Percentiles rank a stretch among this genome's conserved stretches.
These are phyloP conservation scores for Ogataea hybrid DNA, from an alignment of 1,139 yeast species.

Conservation along the genomic window DNA sequence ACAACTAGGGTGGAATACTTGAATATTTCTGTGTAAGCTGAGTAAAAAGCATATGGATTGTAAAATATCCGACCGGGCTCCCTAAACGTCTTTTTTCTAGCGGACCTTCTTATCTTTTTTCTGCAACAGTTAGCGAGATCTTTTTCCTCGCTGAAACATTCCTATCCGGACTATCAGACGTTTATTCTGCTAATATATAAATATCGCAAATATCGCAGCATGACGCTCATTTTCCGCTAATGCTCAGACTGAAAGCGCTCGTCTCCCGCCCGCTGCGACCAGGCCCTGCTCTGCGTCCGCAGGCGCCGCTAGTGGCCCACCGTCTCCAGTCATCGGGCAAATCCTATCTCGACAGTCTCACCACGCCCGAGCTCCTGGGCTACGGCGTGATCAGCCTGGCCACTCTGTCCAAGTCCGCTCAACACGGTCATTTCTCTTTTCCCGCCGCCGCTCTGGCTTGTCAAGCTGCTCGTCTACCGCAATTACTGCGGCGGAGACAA, in stretches of 20 bases:
- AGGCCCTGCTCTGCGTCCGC: neutral
- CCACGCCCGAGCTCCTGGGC: slow-evolving; percentile 48
- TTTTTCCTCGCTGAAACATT: slow-evolving; percentile 6
- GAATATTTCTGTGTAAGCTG: neutral
- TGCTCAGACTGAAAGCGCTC: neutral
- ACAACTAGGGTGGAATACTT: neutral
- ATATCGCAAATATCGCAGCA: neutral
- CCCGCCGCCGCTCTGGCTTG: slow-evolving; percentile 72
- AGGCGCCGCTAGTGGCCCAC: neutral
- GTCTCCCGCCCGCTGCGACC: neutral
- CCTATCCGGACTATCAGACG: slow-evolving; percentile 1
- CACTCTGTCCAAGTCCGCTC: slow-evolving; percentile 62
- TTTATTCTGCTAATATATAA: neutral
- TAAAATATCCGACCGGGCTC: too few species aligned
- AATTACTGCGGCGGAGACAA: slow-evolving; percentile 92
- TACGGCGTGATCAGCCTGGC: slow-evolving; percentile 66
- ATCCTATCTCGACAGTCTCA: slow-evolving; percentile 29
- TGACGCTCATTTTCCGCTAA: neutral
- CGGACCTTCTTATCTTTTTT: too few species aligned
- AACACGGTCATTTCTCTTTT: slow-evolving; percentile 62
- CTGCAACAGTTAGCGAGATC: slow-evolving; percentile 8
- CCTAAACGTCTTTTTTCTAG: too few species aligned
- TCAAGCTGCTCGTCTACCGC: slow-evolving; percentile 73
- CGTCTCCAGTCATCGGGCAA: neutral
- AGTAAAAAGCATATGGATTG: neutral